These are phyloP conservation scores for Penicillium sp. DNA, from an alignment of 2,329 filamentous ascomycete genomes.

Conservation along the genomic window DNA sequence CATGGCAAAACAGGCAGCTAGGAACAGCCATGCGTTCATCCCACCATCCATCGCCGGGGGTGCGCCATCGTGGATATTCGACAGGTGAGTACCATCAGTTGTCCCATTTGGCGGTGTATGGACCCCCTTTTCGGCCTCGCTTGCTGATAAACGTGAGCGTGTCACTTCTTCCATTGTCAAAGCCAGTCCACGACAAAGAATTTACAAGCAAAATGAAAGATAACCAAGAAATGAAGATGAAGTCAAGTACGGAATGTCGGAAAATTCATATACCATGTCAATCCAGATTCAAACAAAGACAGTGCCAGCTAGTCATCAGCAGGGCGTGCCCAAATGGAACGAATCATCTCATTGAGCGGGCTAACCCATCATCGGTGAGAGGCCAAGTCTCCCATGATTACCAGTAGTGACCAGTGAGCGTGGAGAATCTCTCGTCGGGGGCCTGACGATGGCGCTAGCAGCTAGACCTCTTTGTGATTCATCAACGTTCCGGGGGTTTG, in stretches of 20 bases:
- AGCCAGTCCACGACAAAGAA: neutral
- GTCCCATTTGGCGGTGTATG: neutral
- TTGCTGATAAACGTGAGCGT: neutral
- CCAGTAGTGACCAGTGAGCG: neutral
- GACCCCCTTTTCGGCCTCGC: conserved; percentile 4
- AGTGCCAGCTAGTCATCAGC: neutral
- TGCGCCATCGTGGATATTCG: neutral
- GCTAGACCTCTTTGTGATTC: neutral
- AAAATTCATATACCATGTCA: neutral
- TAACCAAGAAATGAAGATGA: neutral
- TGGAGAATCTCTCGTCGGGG: neutral
- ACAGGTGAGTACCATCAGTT: neutral
- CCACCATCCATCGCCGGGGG: conserved; percentile 38
- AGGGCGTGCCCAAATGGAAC: neutral
- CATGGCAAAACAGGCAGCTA: conserved; percentile 52
- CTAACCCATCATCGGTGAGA: neutral
- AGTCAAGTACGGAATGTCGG: neutral
- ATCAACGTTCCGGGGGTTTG: neutral
- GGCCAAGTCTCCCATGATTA: neutral
- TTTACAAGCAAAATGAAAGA: neutral
- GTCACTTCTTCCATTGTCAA: conserved; percentile 4
- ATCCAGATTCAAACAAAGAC: neutral
- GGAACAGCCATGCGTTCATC: conserved; percentile 47
- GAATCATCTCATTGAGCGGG: neutral
- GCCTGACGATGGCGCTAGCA: neutral